These are phyloP conservation scores for Diaporthe vaccinii DNA, from an alignment of 2,329 filamentous ascomycete genomes.

Conservation along the genomic window DNA sequence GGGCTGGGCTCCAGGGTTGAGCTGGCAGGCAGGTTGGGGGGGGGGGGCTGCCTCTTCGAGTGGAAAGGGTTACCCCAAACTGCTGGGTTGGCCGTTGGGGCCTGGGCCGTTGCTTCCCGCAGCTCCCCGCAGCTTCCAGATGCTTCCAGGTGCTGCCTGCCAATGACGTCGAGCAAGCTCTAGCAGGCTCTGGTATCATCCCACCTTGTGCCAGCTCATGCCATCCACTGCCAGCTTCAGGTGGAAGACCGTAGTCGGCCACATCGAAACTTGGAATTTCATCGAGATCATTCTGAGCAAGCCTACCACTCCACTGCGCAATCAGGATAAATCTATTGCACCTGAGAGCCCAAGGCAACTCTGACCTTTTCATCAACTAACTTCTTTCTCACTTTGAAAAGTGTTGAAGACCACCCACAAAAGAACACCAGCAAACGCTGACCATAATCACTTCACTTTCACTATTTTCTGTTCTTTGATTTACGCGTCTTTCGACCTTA, in stretches of 20 bases:
- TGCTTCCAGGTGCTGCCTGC: constrained; percentile 31
- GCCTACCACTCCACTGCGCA: constrained; percentile 35
- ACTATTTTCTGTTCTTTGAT: constrained; percentile 24
- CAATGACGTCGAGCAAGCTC: constrained; percentile 37
- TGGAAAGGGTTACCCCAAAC: not conserved
- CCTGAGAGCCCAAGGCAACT: not conserved
- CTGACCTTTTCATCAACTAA: not conserved
- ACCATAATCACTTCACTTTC: constrained; percentile 15
- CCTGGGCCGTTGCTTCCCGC: constrained; percentile 17
- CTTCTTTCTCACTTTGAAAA: constrained; percentile 13
- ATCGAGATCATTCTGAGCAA: constrained; percentile 26
- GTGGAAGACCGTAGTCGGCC: constrained; percentile 25
- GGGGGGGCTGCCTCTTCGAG: not conserved
- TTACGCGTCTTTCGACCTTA: not conserved
- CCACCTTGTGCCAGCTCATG: constrained; percentile 13
- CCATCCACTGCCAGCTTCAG: constrained; percentile 37
- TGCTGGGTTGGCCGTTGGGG: constrained; percentile 29
- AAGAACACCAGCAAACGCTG: constrained; percentile 37
- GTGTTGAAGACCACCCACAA: constrained; percentile 2
- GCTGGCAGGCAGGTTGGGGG: not conserved
- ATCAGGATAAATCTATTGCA: constrained; percentile 37
- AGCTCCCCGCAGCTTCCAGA: constrained; percentile 35
- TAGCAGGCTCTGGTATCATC: constrained; percentile 29
- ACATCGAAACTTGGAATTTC: constrained; percentile 19
- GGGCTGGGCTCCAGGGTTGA: not conserved